A percentile compares a stretch with the other conserved stretches of the same genome.
phyloP scores from a whole-genome alignment of 2,329 filamentous ascomycete species.

The Hymenoscyphus salicellus region DNA sequence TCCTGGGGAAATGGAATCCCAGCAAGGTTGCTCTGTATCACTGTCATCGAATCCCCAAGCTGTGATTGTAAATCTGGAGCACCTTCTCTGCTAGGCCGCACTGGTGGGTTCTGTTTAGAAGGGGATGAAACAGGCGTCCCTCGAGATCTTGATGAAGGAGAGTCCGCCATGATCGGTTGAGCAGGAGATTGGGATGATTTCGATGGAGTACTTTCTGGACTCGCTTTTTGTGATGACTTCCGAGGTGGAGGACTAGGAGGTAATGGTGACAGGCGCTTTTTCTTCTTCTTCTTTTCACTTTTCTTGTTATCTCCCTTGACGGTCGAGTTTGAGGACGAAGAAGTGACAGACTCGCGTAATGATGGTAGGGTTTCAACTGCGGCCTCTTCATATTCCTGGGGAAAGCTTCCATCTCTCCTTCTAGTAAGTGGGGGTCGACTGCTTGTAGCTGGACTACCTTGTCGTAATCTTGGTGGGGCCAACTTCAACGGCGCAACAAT shows the following conservation, averaged over 20 bases:
- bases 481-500: slow-evolving; percentile 46
- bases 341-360: slow-evolving; percentile 67
- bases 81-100: slow-evolving; percentile 66
- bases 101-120: slow-evolving; percentile 43
- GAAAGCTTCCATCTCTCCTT: slow-evolving; percentile 54
- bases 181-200: slow-evolving; percentile 38
- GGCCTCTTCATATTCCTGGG: slow-evolving; percentile 48
- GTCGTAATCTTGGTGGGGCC: slow-evolving; percentile 46
- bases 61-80: slow-evolving; percentile 60
- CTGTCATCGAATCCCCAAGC: slow-evolving; percentile 48
- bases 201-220: slow-evolving; percentile 41
- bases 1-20: slow-evolving; percentile 27
- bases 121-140: slow-evolving; percentile 13
- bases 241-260: slow-evolving; percentile 61
- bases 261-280: slow-evolving; percentile 45
- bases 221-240: slow-evolving; percentile 58
- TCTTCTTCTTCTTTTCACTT: slow-evolving; percentile 40
- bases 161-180: slow-evolving; percentile 30
- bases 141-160: slow-evolving; percentile 20
- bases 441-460: slow-evolving; percentile 53
- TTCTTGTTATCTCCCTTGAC: slow-evolving; percentile 48
- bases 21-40: slow-evolving; percentile 61
- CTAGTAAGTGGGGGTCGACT: slow-evolving; percentile 57
- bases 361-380: slow-evolving; percentile 55
- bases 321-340: slow-evolving; percentile 70